Conservation (phyloP, 106 monocot species). For the Vanilla planifolia region DNA sequence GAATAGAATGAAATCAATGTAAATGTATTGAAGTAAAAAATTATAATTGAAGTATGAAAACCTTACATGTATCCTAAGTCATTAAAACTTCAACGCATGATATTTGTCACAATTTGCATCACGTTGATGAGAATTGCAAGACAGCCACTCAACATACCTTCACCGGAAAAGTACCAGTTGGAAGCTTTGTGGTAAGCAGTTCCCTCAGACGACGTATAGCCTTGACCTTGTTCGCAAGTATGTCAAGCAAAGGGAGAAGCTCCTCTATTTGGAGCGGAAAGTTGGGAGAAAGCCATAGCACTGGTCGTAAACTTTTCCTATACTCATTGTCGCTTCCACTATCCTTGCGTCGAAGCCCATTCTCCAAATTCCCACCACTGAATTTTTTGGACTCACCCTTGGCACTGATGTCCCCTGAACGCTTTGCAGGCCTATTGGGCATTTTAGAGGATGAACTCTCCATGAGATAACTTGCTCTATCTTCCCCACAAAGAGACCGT, state of each 20-base stretch:
- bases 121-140: no score
- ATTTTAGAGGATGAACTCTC: slow-evolving; percentile 19
- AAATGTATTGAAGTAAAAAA: no score
- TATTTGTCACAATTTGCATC: no score
- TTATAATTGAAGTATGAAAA: no score
- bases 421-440: background rate
- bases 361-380: slow-evolving; percentile 6
- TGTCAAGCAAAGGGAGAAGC: slow-evolving; percentile 66
- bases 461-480: slow-evolving; percentile 29
- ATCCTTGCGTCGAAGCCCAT: slow-evolving; percentile 15
- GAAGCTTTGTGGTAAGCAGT: slow-evolving; percentile 60
- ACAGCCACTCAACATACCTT: no score
- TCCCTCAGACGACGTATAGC: slow-evolving; percentile 57
- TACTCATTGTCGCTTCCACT: slow-evolving; percentile 27
- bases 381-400: slow-evolving; percentile 18
- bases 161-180: slow-evolving; percentile 61
- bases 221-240: slow-evolving; percentile 64
- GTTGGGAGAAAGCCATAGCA: slow-evolving; percentile 53
- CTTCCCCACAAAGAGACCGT: slow-evolving; percentile 18
- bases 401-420: background rate
- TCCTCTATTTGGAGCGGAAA: slow-evolving; percentile 58
- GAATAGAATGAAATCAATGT: no score
- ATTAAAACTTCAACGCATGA: no score
- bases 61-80: no score
- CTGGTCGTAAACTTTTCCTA: slow-evolving; percentile 51